A percentile compares a stretch with the other conserved stretches of the same genome.
Conservation (phyloP, 345 rosid genomes). For the Limnanthes douglasii region DNA sequence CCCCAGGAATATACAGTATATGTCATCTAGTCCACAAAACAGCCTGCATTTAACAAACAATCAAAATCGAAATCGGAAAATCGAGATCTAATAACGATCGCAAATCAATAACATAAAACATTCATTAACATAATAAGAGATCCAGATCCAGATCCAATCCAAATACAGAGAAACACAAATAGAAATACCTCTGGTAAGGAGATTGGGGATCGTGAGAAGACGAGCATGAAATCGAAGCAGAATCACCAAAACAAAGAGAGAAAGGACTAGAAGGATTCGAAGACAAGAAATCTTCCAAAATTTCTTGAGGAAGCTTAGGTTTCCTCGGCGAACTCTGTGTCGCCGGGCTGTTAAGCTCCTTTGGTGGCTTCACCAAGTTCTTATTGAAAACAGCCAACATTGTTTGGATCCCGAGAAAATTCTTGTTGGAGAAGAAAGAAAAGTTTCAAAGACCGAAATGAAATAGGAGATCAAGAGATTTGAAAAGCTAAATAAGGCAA, state of each 20-base stretch:
- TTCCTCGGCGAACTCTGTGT: constrained; percentile 10
- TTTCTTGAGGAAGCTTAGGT: constrained; percentile 27
- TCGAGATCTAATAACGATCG: not conserved
- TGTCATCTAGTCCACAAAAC: constrained; percentile 42
- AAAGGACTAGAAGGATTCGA: constrained; percentile 19
- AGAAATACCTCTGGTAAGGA: constrained; percentile 24
- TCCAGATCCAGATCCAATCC: not conserved
- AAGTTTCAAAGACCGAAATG: no score
- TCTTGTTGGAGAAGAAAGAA: no score
- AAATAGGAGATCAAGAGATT: no score
- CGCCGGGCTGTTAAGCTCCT: constrained; percentile 51
- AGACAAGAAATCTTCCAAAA: constrained; percentile 20
- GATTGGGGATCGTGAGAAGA: constrained; percentile 14
- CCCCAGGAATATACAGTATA: constrained; percentile 50
- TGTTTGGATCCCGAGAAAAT: no score
- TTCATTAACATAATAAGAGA: not conserved
- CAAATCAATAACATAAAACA: not conserved
- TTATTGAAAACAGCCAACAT: constrained; percentile 64
- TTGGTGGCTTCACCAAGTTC: constrained; percentile 37
- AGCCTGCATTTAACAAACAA: constrained; percentile 21
- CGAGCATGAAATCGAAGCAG: constrained; percentile 28
- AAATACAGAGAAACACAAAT: not conserved
- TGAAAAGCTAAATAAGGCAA: no score
- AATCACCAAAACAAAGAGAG: constrained; percentile 21
- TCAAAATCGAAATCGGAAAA: not conserved